Percentiles rank a stretch among this genome's conserved stretches.
Conservation (phyloP, 2,329 filamentous ascomycete genomes). For the Aureobasidium sp. region DNA sequence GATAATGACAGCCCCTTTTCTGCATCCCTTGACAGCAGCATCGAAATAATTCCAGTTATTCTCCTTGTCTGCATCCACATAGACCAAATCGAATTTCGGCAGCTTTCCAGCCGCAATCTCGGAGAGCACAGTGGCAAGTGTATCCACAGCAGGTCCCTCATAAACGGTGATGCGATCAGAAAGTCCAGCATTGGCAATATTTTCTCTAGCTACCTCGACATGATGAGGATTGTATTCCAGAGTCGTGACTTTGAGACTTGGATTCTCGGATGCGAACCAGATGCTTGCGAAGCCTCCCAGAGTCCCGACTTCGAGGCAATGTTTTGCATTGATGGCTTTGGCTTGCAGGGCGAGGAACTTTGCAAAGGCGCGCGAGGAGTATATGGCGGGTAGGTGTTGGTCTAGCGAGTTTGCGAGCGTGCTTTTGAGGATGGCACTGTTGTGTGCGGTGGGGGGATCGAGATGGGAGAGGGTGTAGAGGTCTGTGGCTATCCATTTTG, state of each 20-base stretch:
- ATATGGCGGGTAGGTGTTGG: conserved; percentile 29
- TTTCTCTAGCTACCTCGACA: conserved; percentile 42
- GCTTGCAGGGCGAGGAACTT: conserved; percentile 36
- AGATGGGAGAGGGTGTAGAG: conserved; percentile 31
- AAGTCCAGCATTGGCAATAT: conserved; percentile 36
- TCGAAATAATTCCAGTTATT: conserved; percentile 47
- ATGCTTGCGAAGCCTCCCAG: conserved; percentile 50
- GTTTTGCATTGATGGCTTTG: conserved; percentile 18
- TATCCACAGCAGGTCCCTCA: conserved; percentile 40
- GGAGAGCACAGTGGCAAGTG: conserved; percentile 34
- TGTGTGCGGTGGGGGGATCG: conserved; percentile 1
- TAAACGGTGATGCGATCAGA: conserved; percentile 39
- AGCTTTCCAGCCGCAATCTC: conserved; percentile 36
- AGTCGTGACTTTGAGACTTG: conserved; percentile 40
- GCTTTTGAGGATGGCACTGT: conserved; percentile 6
- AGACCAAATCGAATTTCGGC: conserved; percentile 43
- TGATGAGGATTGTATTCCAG: conserved; percentile 45
- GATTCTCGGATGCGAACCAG: conserved; percentile 41
- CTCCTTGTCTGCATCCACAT: conserved; percentile 48
- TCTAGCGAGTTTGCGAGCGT: conserved; percentile 12
- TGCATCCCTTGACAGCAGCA: conserved; percentile 30
- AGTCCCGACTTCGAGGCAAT: conserved; percentile 49
- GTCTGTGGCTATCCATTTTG: conserved; percentile 20
- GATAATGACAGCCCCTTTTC: conserved; percentile 37
- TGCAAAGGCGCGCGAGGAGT: conserved; percentile 29